These are phyloP conservation scores for Cyberlindnera galapagoensis DNA, from an alignment of 805 yeast genomes.

Conservation along the genomic window DNA sequence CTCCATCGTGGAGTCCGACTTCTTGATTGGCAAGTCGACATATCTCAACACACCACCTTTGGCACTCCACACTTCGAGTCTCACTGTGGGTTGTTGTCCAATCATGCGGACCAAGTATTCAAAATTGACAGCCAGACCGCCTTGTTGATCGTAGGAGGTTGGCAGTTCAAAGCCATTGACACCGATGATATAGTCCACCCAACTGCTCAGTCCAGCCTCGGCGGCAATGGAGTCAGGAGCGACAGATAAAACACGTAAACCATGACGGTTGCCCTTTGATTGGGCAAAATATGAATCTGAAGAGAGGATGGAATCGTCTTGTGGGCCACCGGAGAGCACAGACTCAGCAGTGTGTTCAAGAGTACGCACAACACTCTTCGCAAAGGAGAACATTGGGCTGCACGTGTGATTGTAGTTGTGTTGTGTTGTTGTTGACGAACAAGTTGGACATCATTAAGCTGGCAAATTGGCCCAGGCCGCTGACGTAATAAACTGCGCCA, in stretches of 20 bases:
- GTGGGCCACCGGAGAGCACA: slow-evolving; percentile 22
- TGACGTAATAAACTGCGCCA: too few relatives aligned
- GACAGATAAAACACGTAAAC: slow-evolving; percentile 53
- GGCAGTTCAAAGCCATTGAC: slow-evolving; percentile 64
- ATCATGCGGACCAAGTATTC: slow-evolving; percentile 39
- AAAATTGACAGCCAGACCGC: slow-evolving; percentile 35
- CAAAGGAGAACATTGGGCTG: slow-evolving; percentile 66
- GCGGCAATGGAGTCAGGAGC: slow-evolving; percentile 40
- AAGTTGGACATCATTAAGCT: too few relatives aligned
- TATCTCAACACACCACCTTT: slow-evolving; percentile 64
- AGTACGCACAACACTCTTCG: slow-evolving; percentile 53
- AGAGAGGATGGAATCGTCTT: slow-evolving; percentile 19
- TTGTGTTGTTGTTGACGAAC: too few relatives aligned
- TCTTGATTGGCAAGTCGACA: slow-evolving; percentile 29
- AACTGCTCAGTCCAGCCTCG: slow-evolving; percentile 61
- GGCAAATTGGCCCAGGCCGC: too few relatives aligned
- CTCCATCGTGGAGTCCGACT: slow-evolving; percentile 24
- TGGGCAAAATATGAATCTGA: slow-evolving; percentile 23
- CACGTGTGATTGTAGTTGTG: too few relatives aligned
- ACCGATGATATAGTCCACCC: slow-evolving; percentile 84
- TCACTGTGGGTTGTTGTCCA: slow-evolving; percentile 29
- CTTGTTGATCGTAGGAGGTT: slow-evolving; percentile 27
- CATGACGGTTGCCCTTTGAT: slow-evolving; percentile 31
- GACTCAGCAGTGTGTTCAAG: slow-evolving; percentile 36
- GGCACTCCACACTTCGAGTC: slow-evolving; percentile 74